These are phyloP conservation scores for Paraphaeosphaeria minitans DNA, from an alignment of 2,329 filamentous ascomycete species.

Conservation along the genomic window DNA sequence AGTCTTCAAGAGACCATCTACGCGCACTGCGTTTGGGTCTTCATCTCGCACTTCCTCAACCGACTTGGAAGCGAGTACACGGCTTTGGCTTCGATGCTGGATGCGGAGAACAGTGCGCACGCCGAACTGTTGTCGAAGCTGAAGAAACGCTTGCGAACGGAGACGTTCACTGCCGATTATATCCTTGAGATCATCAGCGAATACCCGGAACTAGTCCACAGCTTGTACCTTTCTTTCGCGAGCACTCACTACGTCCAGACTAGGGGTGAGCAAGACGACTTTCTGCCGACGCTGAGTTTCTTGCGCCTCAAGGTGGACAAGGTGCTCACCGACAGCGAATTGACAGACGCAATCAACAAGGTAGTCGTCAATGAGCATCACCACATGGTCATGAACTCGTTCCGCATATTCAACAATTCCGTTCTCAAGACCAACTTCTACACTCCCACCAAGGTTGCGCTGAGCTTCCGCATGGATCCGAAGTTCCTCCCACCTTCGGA, in stretches of 20 bases:
- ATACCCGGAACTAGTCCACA: slow-evolving; percentile 84
- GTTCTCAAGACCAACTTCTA: slow-evolving; percentile 98
- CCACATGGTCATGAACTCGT: slow-evolving; percentile 96
- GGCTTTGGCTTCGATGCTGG: slow-evolving; percentile 80
- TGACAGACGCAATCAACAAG: slow-evolving; percentile 49
- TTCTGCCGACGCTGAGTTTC: slow-evolving; percentile 72
- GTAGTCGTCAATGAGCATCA: slow-evolving; percentile 80
- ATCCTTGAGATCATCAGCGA: slow-evolving; percentile 95
- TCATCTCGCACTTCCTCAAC: slow-evolving; percentile 97
- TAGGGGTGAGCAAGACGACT: slow-evolving; percentile 67
- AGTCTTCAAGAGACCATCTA: slow-evolving; percentile 97
- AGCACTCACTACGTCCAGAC: slow-evolving; percentile 79
- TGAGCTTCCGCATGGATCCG: slow-evolving; percentile 93
- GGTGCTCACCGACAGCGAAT: slow-evolving; percentile 50
- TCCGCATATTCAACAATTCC: slow-evolving; percentile 91
- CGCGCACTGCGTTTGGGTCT: slow-evolving; percentile 96
- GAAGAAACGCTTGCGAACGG: slow-evolving; percentile 91
- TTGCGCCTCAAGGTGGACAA: slow-evolving; percentile 70
- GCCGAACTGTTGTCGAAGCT: slow-evolving; percentile 89
- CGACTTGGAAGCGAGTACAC: slow-evolving; percentile 90
- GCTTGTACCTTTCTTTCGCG: slow-evolving; percentile 90
- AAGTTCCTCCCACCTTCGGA: slow-evolving; percentile 87
- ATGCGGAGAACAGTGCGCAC: slow-evolving; percentile 80
- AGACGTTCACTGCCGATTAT: slow-evolving; percentile 98
- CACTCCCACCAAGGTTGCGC: slow-evolving; percentile 96